These are phyloP conservation scores for Serendipita indica DNA, from an alignment of 768 basidiomycete genomes.

Conservation along the genomic window DNA sequence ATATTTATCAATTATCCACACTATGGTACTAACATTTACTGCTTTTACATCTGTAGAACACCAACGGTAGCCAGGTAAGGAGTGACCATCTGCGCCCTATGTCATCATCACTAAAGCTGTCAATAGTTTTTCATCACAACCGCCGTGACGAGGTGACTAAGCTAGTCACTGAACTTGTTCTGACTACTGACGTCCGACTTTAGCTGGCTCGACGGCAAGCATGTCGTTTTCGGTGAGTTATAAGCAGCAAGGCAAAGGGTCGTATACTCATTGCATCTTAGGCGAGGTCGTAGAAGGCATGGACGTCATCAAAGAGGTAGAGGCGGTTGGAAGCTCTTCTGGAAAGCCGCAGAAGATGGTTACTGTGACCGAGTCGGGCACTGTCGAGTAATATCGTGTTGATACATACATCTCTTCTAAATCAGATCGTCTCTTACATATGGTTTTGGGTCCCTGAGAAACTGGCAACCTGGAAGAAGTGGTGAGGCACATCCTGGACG, in stretches of 20 bases:
- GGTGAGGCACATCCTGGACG: not conserved
- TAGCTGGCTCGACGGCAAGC: slow-evolving; percentile 25
- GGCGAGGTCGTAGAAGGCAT: slow-evolving; percentile 28
- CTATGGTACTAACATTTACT: no score
- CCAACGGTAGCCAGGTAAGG: slow-evolving; percentile 6
- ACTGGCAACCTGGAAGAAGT: not conserved
- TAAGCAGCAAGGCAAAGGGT: not conserved
- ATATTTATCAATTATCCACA: no score
- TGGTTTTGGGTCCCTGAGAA: not conserved
- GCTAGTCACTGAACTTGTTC: not conserved
- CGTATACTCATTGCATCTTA: slow-evolving; percentile 20
- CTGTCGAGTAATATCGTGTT: not conserved
- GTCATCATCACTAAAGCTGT: no score
- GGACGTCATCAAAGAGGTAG: slow-evolving; percentile 24
- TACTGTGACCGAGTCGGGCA: slow-evolving; percentile 1
- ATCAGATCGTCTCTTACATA: not conserved
- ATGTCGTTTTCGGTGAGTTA: slow-evolving; percentile 24
- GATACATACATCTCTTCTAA: not conserved
- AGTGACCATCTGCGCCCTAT: no score
- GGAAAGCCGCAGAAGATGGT: not conserved
- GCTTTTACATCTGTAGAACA: no score
- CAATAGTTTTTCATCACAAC: slow-evolving; percentile 10
- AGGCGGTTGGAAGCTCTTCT: slow-evolving; percentile 10
- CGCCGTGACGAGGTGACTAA: not conserved
- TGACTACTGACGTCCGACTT: not conserved